These are phyloP conservation scores for Olyra latifolia DNA, from an alignment of 176 grass and related monocot species.

Conservation along the genomic window DNA sequence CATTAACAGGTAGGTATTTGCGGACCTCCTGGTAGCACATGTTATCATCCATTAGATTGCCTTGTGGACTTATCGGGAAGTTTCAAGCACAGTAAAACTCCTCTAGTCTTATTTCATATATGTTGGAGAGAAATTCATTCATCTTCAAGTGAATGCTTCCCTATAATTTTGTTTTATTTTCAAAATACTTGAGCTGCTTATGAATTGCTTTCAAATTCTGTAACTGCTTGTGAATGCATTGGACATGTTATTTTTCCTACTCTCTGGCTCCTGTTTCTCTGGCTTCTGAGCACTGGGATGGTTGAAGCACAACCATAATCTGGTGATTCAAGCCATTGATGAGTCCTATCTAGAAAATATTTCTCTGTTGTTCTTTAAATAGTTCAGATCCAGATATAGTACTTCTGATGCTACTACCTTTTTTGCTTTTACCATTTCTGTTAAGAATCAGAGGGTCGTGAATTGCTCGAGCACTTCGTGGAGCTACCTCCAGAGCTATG, in stretches of 20 bases:
- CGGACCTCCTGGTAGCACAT: not conserved
- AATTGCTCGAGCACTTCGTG: constrained; percentile 73
- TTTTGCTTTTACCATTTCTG: constrained; percentile 27
- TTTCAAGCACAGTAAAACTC: too few relatives aligned
- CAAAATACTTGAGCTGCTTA: not conserved
- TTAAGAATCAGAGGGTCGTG: constrained; percentile 50
- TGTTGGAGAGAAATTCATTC: too few relatives aligned
- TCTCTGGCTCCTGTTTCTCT: not conserved
- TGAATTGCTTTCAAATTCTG: not conserved
- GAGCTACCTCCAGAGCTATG: constrained; percentile 90
- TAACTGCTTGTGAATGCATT: constrained; percentile 5
- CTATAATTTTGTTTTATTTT: constrained; percentile 9
- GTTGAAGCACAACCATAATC: not conserved
- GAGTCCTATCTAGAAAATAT: constrained; percentile 10
- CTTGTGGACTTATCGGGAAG: too few relatives aligned
- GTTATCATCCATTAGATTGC: constrained; percentile 1
- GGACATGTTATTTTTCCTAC: constrained; percentile 18
- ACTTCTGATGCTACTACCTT: constrained; percentile 14
- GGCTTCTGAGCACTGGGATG: constrained; percentile 7
- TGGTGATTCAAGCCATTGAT: not conserved
- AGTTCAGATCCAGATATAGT: constrained; percentile 1
- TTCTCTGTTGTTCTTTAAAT: constrained; percentile 12
- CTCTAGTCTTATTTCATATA: too few relatives aligned
- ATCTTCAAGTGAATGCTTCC: not conserved
- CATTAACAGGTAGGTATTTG: not conserved